Conservation (phyloP, 768 basidiomycete genomes). For the Tulasnella sp. region DNA sequence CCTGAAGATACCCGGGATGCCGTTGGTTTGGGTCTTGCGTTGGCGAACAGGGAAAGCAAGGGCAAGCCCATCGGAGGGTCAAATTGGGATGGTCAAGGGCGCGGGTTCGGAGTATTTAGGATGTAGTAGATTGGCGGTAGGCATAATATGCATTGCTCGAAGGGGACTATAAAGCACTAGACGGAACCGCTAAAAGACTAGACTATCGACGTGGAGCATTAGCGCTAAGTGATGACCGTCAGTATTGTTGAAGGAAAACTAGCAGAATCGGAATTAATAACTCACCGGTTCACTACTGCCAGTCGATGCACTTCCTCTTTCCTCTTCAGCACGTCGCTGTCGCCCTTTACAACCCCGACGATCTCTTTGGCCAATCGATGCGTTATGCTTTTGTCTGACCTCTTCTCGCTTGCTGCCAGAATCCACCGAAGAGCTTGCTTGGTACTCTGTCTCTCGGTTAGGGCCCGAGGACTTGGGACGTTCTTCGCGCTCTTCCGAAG, state of each 20-base stretch:
- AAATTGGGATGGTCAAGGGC: constrained; percentile 48
- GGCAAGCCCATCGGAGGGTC: constrained; percentile 36
- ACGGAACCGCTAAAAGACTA: neutral
- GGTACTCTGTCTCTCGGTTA: constrained; percentile 74
- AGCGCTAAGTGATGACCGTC: neutral
- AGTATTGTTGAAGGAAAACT: neutral
- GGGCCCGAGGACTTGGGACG: constrained; percentile 56
- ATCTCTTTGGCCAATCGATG: constrained; percentile 75
- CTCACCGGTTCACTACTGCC: constrained; percentile 74
- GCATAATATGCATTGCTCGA: neutral
- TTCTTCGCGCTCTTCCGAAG: constrained; percentile 58
- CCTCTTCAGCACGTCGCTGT: constrained; percentile 47
- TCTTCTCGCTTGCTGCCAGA: constrained; percentile 50
- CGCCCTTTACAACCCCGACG: constrained; percentile 55
- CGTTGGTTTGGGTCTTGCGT: constrained; percentile 76
- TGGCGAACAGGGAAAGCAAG: constrained; percentile 43
- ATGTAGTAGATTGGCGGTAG: constrained; percentile 52
- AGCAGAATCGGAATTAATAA: neutral
- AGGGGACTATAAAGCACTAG: neutral
- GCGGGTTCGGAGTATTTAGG: constrained; percentile 73
- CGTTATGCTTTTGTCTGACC: constrained; percentile 49
- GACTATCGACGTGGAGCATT: neutral
- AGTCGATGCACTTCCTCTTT: constrained; percentile 56
- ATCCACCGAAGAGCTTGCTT: constrained; percentile 66
- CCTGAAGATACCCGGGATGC: constrained; percentile 85